Percentiles rank a stretch among this genome's conserved stretches.
phyloP scores from a whole-genome alignment of 352 stramenopile genomes.

The Phytopythium sindhum region DNA sequence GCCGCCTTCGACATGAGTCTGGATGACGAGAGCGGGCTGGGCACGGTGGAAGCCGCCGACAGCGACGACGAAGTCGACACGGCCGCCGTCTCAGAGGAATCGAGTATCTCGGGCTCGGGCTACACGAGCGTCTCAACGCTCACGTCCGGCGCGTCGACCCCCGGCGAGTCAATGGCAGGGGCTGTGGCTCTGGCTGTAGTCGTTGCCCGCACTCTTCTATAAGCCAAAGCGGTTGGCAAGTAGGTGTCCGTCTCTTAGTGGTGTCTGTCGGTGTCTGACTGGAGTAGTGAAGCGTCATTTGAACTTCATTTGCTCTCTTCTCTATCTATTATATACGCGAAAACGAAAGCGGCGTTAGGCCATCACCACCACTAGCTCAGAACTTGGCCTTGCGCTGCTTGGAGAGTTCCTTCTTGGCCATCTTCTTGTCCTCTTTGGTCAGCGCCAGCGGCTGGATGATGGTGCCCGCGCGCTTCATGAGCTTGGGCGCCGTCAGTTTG shows the following conservation, averaged over 20 bases:
- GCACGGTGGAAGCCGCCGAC: conserved; percentile 10
- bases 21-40: conserved; percentile 24
- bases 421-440: conserved; percentile 82
- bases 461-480: conserved; percentile 91
- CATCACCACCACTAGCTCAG: conserved; percentile 14
- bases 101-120: not conserved
- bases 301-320: not conserved
- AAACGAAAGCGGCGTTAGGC: not conserved
- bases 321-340: conserved; percentile 6
- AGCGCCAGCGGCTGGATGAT: conserved; percentile 93
- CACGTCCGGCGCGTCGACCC: conserved; percentile 12
- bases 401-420: conserved; percentile 71
- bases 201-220: not conserved
- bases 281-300: not conserved
- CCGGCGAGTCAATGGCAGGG: not conserved
- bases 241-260: not conserved
- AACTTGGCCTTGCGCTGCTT: conserved; percentile 85
- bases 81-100: not conserved
- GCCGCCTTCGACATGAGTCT: conserved; percentile 31
- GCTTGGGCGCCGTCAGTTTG: conserved; percentile 91
- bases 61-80: conserved; percentile 5
- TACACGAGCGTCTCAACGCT: conserved; percentile 13
- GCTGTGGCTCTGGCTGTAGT: not conserved
- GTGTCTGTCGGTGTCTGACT: not conserved
- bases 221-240: not conserved